Conservation (phyloP, 352 stramenopile genomes). For the Phytopythium chamaehyphon region DNA sequence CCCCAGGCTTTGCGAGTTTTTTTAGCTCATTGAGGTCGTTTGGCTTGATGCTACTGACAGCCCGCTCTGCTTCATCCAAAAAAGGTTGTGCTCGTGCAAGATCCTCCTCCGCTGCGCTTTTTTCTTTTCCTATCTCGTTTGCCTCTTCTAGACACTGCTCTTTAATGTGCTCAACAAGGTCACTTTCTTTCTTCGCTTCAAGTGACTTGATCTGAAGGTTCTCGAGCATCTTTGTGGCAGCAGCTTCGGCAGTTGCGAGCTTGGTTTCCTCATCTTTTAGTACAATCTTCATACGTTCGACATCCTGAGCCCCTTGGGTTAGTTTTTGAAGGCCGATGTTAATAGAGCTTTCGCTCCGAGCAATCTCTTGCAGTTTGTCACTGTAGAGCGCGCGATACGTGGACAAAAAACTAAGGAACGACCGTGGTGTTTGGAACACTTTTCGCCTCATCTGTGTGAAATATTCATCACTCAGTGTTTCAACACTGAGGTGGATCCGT, state of each 20-base stretch:
- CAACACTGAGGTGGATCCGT: slow-evolving; percentile 65
- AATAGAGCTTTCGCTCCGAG: slow-evolving; percentile 76
- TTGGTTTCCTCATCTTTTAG: slow-evolving; percentile 88
- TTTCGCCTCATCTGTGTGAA: slow-evolving; percentile 72
- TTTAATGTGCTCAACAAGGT: slow-evolving; percentile 86
- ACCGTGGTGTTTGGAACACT: slow-evolving; percentile 88
- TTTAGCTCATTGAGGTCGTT: slow-evolving; percentile 92
- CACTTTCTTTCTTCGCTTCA: slow-evolving; percentile 89
- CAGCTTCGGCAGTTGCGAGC: slow-evolving; percentile 71
- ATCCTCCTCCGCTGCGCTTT: slow-evolving; percentile 84
- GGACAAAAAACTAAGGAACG: slow-evolving; percentile 83
- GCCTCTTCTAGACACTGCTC: slow-evolving; percentile 82
- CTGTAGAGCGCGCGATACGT: slow-evolving; percentile 78
- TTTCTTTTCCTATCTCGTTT: slow-evolving; percentile 74
- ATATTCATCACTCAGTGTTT: slow-evolving; percentile 65
- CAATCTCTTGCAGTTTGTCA: slow-evolving; percentile 73
- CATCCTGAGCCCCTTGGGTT: slow-evolving; percentile 79
- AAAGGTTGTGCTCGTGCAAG: slow-evolving; percentile 89
- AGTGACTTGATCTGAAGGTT: slow-evolving; percentile 70
- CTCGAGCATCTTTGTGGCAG: slow-evolving; percentile 83
- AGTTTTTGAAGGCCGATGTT: slow-evolving; percentile 88
- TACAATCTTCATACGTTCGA: slow-evolving; percentile 89
- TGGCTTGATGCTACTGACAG: slow-evolving; percentile 84
- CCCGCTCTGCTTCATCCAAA: slow-evolving; percentile 84
- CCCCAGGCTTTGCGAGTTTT: slow-evolving; percentile 85